A percentile compares a stretch with the other conserved stretches of the same genome.
These are phyloP conservation scores for Fraxinus sp. DNA, from an alignment of 305 asterid species.

Conservation along the genomic window DNA sequence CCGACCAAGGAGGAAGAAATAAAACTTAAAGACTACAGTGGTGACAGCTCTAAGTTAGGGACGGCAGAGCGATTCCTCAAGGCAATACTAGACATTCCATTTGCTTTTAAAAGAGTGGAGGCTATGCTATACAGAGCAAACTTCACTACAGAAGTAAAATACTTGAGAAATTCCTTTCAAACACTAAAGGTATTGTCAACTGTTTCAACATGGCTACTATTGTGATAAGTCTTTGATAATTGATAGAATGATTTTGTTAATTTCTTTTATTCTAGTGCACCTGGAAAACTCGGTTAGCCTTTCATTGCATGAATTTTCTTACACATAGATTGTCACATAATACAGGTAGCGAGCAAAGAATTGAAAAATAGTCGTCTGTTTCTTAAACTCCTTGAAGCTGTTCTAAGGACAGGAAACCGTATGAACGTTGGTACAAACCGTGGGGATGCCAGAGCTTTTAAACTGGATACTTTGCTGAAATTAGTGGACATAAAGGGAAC, in stretches of 20 bases:
- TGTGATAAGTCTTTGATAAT: neutral
- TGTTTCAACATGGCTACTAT: slow-evolving; percentile 7
- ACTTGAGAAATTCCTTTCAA: slow-evolving; percentile 50
- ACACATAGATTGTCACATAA: slow-evolving; percentile 19
- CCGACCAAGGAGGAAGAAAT: slow-evolving; percentile 68
- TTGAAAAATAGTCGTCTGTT: slow-evolving; percentile 62
- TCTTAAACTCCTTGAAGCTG: slow-evolving; percentile 67
- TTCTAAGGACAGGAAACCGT: slow-evolving; percentile 62
- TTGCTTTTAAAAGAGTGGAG: slow-evolving; percentile 67
- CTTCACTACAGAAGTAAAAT: slow-evolving; percentile 51
- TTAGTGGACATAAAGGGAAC: neutral
- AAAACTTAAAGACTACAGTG: slow-evolving; percentile 46
- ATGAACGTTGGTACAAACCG: slow-evolving; percentile 60
- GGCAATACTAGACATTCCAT: slow-evolving; percentile 64
- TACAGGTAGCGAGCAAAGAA: slow-evolving; percentile 64
- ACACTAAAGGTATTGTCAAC: slow-evolving; percentile 53
- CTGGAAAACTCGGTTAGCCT: slow-evolving; percentile 12
- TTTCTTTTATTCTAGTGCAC: neutral
- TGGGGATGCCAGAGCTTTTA: neutral
- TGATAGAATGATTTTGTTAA: neutral
- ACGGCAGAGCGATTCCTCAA: slow-evolving; percentile 62
- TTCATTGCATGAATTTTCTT: slow-evolving; percentile 1
- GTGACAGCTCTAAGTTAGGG: slow-evolving; percentile 48
- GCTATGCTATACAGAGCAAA: slow-evolving; percentile 57
- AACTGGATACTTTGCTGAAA: neutral